Percentiles rank a stretch among this genome's conserved stretches.
phyloP scores from a whole-genome alignment of 805 yeast genomes.

The Yarrowia hollandica region DNA sequence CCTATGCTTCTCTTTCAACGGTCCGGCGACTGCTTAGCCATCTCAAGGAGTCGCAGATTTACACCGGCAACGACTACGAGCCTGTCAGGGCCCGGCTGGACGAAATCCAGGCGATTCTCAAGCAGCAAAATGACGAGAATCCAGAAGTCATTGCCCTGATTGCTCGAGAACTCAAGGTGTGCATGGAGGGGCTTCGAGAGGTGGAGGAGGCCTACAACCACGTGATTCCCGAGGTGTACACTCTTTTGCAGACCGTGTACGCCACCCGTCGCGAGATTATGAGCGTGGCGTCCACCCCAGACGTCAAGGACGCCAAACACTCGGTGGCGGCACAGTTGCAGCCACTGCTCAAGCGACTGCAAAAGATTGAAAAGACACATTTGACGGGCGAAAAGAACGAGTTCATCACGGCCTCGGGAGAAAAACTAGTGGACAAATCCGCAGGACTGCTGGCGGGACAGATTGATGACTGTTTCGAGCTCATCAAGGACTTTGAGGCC shows the following conservation, averaged over 20 bases:
- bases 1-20: slow-evolving; percentile 84
- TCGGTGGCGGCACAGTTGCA: slow-evolving; percentile 39
- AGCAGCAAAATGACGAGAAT: slow-evolving; percentile 45
- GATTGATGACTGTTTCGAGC: slow-evolving; percentile 77
- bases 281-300: slow-evolving; percentile 50
- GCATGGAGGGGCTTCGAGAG: slow-evolving; percentile 56
- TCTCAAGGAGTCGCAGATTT: slow-evolving; percentile 74
- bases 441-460: slow-evolving; percentile 17
- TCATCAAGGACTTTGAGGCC: slow-evolving; percentile 65
- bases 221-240: slow-evolving; percentile 52
- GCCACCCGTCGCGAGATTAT: slow-evolving; percentile 62
- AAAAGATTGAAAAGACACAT: slow-evolving; percentile 50
- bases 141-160: slow-evolving; percentile 63
- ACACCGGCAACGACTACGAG: slow-evolving; percentile 76
- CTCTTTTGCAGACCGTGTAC: slow-evolving; percentile 60
- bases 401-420: slow-evolving; percentile 43
- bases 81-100: slow-evolving; percentile 73
- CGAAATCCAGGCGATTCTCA: slow-evolving; percentile 67
- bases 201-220: slow-evolving; percentile 58
- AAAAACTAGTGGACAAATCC: slow-evolving; percentile 25
- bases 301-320: slow-evolving; percentile 33
- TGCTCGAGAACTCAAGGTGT: slow-evolving; percentile 63
- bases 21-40: slow-evolving; percentile 83
- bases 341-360: slow-evolving; percentile 45
- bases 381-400: slow-evolving; percentile 50